A percentile compares a stretch with the other conserved stretches of the same genome.
Evolutionary conservation across 225 moss, liverwort and hornwort genomes (phyloP).

Genomic region (Takakia lepidozioides): DNA sequence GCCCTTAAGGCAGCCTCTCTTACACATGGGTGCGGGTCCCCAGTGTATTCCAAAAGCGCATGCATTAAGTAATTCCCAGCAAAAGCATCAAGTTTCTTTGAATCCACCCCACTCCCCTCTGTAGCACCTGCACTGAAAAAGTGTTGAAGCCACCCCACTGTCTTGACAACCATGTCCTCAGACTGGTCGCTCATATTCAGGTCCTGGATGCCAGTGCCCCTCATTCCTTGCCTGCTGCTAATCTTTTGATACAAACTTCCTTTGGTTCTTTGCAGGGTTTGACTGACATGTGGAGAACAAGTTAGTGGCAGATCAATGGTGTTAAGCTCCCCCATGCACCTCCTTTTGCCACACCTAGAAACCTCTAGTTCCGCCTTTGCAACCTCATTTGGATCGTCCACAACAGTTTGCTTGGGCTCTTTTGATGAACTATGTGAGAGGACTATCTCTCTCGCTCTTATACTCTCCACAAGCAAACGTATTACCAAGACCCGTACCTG

Average conservation of each 20-base stretch:
- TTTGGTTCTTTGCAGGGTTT: conserved; percentile 4
- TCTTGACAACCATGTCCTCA: neutral
- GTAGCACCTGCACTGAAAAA: conserved; percentile 1
- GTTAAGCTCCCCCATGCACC: conserved; percentile 10
- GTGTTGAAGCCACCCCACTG: conserved; percentile 9
- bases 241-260: no score
- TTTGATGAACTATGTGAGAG: no score
- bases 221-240: no score
- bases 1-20: conserved; percentile 51
- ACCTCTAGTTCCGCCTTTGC: conserved; percentile 5
- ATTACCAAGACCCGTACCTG: conserved; percentile 60
- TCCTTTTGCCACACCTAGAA: conserved; percentile 17
- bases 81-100: neutral
- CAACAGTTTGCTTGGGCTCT: neutral
- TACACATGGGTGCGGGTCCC: conserved; percentile 76
- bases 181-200: conserved; percentile 10
- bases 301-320: neutral
- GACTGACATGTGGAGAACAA: conserved; percentile 3
- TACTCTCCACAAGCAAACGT: conserved; percentile 58
- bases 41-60: conserved; percentile 49
- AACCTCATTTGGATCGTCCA: neutral
- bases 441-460: conserved; percentile 23
- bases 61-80: conserved; percentile 37
- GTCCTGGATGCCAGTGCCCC: conserved; percentile 3
- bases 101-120: conserved; percentile 8